Evolutionary conservation across 1,139 yeast genomes (phyloP).

Genomic region (Geotrichum fermentans): DNA sequence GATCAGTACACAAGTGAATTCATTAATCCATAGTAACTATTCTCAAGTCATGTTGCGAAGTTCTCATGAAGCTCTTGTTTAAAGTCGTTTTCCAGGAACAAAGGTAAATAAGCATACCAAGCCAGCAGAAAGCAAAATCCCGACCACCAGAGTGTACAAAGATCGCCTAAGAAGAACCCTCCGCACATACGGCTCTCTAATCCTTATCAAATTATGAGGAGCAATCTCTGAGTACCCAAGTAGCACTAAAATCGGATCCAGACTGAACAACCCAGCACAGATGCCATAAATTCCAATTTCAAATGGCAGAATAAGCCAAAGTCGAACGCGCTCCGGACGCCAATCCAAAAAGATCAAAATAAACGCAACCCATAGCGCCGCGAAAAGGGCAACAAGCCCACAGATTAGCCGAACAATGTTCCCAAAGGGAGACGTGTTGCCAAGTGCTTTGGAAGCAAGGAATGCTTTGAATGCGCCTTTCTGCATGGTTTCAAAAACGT

Average conservation of each 20-base stretch:
- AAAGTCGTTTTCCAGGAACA: constrained; percentile 71
- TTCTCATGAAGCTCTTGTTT: constrained; percentile 10
- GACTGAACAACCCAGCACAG: constrained; percentile 65
- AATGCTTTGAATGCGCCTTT: constrained; percentile 87
- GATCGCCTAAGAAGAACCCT: constrained; percentile 61
- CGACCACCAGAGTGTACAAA: constrained; percentile 60
- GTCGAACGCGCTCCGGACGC: constrained; percentile 58
- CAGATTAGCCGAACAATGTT: constrained; percentile 52
- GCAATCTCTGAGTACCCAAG: constrained; percentile 59
- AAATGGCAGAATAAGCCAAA: constrained; percentile 71
- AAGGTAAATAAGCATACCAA: constrained; percentile 71
- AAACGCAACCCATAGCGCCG: constrained; percentile 88
- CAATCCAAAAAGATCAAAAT: constrained; percentile 69
- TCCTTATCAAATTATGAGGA: constrained; percentile 37
- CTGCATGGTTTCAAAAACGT: constrained; percentile 81
- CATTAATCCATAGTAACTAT: background rate
- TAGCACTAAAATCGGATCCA: constrained; percentile 80
- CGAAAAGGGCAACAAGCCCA: constrained; percentile 68
- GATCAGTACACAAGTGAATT: background rate
- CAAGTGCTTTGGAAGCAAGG: constrained; percentile 69
- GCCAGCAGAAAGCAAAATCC: constrained; percentile 59
- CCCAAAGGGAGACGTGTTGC: constrained; percentile 63
- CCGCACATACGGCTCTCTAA: constrained; percentile 70
- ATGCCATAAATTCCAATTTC: constrained; percentile 68
- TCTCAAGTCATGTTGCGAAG: background rate